Conservation (phyloP, 2,329 filamentous ascomycete genomes). For the Hypomyces perniciosus region DNA sequence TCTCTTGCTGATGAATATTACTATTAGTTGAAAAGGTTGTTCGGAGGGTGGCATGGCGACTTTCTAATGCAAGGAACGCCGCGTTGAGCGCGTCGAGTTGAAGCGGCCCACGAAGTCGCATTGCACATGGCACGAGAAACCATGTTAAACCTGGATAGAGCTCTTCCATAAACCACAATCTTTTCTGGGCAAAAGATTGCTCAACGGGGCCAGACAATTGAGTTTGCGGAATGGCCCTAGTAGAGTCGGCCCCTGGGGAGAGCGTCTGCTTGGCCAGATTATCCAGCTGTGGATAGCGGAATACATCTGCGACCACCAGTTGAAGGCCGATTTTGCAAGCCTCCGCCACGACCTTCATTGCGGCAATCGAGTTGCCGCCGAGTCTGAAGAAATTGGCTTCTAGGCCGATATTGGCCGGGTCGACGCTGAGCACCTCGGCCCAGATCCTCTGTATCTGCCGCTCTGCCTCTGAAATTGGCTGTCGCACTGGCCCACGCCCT, state of each 20-base stretch:
- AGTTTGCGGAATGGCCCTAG: no score
- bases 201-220: conserved; percentile 18
- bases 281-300: no score
- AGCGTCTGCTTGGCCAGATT: no score
- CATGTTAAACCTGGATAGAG: conserved; percentile 15
- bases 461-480: conserved; percentile 8
- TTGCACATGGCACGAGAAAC: conserved; percentile 16
- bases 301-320: not conserved
- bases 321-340: not conserved
- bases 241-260: no score
- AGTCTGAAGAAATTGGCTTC: conserved; percentile 10
- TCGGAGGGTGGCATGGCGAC: conserved; percentile 10
- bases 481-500: not conserved
- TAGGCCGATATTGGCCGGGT: conserved; percentile 15
- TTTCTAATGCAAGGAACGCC: conserved; percentile 14
- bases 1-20: conserved; percentile 13
- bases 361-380: not conserved
- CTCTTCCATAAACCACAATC: conserved; percentile 20
- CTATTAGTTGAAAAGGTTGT: conserved; percentile 4
- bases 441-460: conserved; percentile 27
- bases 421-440: conserved; percentile 29
- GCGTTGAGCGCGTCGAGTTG: conserved; percentile 9
- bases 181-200: conserved; percentile 19
- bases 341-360: conserved; percentile 9
- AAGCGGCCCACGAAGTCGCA: conserved; percentile 13